Base-by-base conservation (phyloP, 2,329 filamentous ascomycete species). In the Aspergillus uvarum region DNA sequence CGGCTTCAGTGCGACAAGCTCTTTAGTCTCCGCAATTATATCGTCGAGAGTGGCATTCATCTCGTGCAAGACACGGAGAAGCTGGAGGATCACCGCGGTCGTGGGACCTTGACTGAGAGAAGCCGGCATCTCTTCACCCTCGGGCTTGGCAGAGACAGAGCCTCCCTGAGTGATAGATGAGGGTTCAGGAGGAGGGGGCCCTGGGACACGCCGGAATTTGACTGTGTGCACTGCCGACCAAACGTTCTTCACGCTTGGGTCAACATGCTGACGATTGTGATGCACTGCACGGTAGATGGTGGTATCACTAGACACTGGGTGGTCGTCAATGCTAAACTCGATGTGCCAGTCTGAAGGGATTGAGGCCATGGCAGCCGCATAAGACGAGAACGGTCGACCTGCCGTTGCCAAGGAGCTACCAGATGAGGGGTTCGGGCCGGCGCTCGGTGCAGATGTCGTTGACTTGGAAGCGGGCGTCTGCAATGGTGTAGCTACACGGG, bases 281-380 rank as follows among this genome's bases (percentile, higher is more conserved):
- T 97, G 91, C 8, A 98, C 91, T 32, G 95, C 95, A 51, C 94
- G 89, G 71, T 98, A 99, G 58, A 99, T 94, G 0, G 95, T 99
- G 0, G 91, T 97, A 68, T 98, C 93, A 67, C 93, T 95, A 0
- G 90, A 83, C 60, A 99, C 89, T 1, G 90, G 84, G 73, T 92
- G 92, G 56, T 85, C 89, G 64, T 96, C 89, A 53, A 98, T 85
- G 66, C 87, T 93, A 77, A 99, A 99, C 71, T 98, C 91, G 62
- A 99, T 92, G 70, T 99, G 94, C 95, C 95, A 99, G 71, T 98
- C 93, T 71, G 96, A 90, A 1, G 93, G 91, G 0, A 86, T 81
- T 14, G 90, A 82, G 67, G 93, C 90, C 55, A 96, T 85, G 4
- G 92, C 92, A 55, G 91, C 90, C 24, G 92, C 89, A 74, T 97